Base-by-base conservation (phyloP, 2,329 filamentous ascomycete species). In the Diaporthe sp. region DNA sequence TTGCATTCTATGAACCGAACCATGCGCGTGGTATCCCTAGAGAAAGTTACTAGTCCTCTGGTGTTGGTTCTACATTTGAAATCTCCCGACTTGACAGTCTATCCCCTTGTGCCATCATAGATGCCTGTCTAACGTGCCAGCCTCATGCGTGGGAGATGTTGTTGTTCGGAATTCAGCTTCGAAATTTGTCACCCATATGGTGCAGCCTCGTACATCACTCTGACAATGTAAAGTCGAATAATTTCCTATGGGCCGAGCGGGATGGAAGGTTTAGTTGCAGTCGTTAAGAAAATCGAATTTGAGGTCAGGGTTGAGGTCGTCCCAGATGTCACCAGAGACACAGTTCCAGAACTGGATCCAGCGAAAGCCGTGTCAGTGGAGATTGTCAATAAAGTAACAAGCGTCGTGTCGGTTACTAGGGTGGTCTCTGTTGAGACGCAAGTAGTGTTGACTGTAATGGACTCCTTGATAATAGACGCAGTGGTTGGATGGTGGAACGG, bases 371-470 rank as follows among this genome's bases (percentile, higher is more conserved):
- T 73, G 47, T n/a, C 71, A 17, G 71, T 73, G 58, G 71, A 55
- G 20, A n/a, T 53, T 25, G 60, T 65, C 17, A 73, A 47, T 22
- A 47, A 55, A n/a, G 58, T 73, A 12, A 73, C 20, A 6, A 65
- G 20, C n/a, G 71, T 65, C 20, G 71, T 73, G 17, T 73, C 58
- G 8, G 71, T 73, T 6, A 51, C 31, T 10, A 65, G 12, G 13
- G 71, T 65, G 34, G 71, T 65, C 34, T 65, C 58, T 20, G 71
- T 73, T 25, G 58, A 57, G 20, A 73, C 15, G 20, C 71, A 73
- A 8, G 47, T 73, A 9, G 71, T 73, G 20, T 73, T 65, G 25
- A 55, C 71, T 34, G 58, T 65, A 37, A 65, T 37, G 71, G 71
- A 55, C 47, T 55, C 25, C 22, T 42, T 34, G 34, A 28, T 47